Evolutionary conservation across 176 grass and related monocot species (phyloP).

Genomic region (Ensete ventricosum): DNA sequence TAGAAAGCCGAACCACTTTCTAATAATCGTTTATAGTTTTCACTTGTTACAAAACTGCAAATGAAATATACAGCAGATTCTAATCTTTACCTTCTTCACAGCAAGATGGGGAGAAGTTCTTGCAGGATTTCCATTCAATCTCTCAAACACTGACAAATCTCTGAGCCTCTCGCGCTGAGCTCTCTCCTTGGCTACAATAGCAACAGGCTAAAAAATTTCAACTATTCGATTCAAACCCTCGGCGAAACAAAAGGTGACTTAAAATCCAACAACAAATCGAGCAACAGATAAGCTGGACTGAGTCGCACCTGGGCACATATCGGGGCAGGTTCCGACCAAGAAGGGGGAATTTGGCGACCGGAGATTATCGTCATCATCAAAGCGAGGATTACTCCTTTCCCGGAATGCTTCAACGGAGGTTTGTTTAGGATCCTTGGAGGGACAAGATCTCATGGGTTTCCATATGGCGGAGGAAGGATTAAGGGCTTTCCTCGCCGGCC

Average conservation of each 20-base stretch:
- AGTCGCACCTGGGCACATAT: constrained; percentile 77
- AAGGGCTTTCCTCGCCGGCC: neutral
- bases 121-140: constrained; percentile 35
- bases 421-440: neutral
- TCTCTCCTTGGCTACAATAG: constrained; percentile 52
- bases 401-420: neutral
- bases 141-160: constrained; percentile 76
- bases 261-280: neutral
- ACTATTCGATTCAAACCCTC: neutral
- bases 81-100: constrained; percentile 72
- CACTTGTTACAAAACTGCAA: constrained; percentile 1
- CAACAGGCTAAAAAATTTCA: neutral
- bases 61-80: neutral
- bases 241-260: too few relatives aligned
- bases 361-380: neutral
- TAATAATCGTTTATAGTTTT: neutral
- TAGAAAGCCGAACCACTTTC: neutral
- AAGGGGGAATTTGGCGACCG: constrained; percentile 12
- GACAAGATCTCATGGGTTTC: neutral
- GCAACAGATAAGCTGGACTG: neutral
- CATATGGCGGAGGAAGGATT: neutral
- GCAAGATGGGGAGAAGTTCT: constrained; percentile 59
- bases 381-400: neutral
- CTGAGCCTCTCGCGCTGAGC: constrained; percentile 67
- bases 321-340: constrained; percentile 56